Evolutionary conservation across 1,139 yeast species (phyloP).

Genomic region (Arxiozyma heterogenica): DNA sequence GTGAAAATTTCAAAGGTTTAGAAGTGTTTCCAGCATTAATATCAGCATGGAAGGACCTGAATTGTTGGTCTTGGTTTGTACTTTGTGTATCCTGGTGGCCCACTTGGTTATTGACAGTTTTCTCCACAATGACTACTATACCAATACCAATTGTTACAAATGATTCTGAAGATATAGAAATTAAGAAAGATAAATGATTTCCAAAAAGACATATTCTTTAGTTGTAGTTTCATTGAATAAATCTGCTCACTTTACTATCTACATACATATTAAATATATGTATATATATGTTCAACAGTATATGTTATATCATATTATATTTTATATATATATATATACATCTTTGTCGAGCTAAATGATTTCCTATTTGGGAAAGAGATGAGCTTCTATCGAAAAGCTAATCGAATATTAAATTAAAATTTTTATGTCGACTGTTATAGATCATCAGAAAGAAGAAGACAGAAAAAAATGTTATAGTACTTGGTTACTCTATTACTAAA

Average conservation of each 20-base stretch:
- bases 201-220: no score
- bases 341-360: neutral
- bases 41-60: conserved; percentile 58
- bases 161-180: neutral
- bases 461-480: no score
- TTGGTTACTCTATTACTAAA: no score
- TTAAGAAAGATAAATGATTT: conserved; percentile 8
- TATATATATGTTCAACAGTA: no score
- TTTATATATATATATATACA: neutral
- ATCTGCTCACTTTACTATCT: neutral
- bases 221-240: no score
- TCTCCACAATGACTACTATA: conserved; percentile 21
- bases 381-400: neutral
- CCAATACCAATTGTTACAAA: neutral
- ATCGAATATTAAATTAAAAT: neutral
- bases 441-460: no score
- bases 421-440: no score
- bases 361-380: neutral
- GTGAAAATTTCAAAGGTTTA: conserved; percentile 30
- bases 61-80: conserved; percentile 83
- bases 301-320: neutral
- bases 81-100: conserved; percentile 75
- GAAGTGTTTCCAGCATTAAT: conserved; percentile 43
- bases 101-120: conserved; percentile 54
- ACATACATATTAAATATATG: neutral